These are phyloP conservation scores for Poa pratensis DNA, from an alignment of 176 grass and related monocot genomes.

Conservation along the genomic window DNA sequence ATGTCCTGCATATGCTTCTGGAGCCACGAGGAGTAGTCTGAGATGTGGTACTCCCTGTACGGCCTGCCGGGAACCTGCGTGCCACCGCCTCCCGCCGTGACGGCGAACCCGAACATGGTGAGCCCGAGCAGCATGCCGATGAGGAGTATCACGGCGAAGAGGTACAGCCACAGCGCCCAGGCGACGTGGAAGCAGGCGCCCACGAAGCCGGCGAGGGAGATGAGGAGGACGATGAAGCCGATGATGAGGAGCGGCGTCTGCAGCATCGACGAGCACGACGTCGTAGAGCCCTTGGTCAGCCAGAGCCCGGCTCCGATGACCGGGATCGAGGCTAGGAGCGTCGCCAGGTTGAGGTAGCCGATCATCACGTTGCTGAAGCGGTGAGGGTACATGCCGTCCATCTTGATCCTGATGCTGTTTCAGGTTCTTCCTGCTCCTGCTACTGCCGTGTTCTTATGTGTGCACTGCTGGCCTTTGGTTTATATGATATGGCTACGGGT, in stretches of 20 bases:
- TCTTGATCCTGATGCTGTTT: conserved; percentile 34
- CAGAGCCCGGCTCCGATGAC: conserved; percentile 84
- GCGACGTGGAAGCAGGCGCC: conserved; percentile 92
- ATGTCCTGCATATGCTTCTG: conserved; percentile 59
- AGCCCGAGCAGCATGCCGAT: conserved; percentile 66
- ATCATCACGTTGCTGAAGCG: conserved; percentile 80
- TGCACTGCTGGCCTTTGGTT: conserved; percentile 30
- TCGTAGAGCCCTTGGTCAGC: conserved; percentile 65
- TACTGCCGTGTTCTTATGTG: conserved; percentile 36
- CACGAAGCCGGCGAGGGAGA: conserved; percentile 88
- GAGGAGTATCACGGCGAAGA: conserved; percentile 70
- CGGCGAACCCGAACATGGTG: conserved; percentile 81
- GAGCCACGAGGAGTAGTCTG: conserved; percentile 76
- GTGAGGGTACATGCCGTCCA: conserved; percentile 56
- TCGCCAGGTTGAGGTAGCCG: conserved; percentile 85
- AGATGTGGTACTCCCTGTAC: conserved; percentile 80
- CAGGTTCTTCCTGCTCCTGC: conserved; percentile 33
- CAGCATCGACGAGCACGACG: conserved; percentile 74
- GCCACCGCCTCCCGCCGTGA: conserved; percentile 78
- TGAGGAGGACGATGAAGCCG: conserved; percentile 74
- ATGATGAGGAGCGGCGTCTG: conserved; percentile 82
- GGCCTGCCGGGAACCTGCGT: conserved; percentile 58
- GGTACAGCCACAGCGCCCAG: conserved; percentile 91
- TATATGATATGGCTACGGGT: conserved; percentile 19
- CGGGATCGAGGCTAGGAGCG: conserved; percentile 85